Evolutionary conservation across 2,329 filamentous ascomycete genomes (phyloP), one percentile per base, ranked within the genome.

Genomic region (Monosporascus sp.): DNA sequence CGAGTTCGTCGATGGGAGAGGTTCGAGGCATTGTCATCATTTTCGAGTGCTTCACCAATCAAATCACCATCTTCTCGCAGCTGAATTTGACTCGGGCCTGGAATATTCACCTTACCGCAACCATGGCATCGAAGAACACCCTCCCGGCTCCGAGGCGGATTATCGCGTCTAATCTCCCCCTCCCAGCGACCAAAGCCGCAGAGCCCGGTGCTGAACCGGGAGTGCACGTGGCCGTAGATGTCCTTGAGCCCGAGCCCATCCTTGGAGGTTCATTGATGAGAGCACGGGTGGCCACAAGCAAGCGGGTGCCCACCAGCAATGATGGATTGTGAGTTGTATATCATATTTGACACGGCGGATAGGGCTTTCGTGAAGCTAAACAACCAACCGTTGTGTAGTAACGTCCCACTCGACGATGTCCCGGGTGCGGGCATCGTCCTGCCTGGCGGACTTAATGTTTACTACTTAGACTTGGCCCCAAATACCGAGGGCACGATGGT

Each of bases 341-440:
- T 9, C 17, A 48, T 49, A 38, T 46, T 22, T 22, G 36, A 24
- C 24, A n/a, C 7, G 43, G 3, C 16, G 43, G 31, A 24, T 5
- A 31, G 26, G 16, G 7, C n/a, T 19, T 34, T 22, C 20, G 22
- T 22, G 43, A 51, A 48, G 50, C 51, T 54, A 45, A 57, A 46
- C 20, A 26, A 17, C 43, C 20, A 20, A 27, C 27, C n/a, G 20
- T 36, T 36, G 17, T 48, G n/a, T 31, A 65, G 63, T 26, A 53
- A 56, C 17, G 53, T 67, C 22, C 52, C 60, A 7, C 60, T 67
- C 7, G 61, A 65, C 5, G 51, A 62, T 9, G 64, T 64, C 16
- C 67, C 64, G 7, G 67, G 66, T 2, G 46, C 61, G 22, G 66
- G 66, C n/a, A 64, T 69, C 38, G 66, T 68, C 31, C 53, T 71